phyloP scores from a whole-genome alignment of 192 early-diverging fungal species.

The Coemansia sp. region DNA sequence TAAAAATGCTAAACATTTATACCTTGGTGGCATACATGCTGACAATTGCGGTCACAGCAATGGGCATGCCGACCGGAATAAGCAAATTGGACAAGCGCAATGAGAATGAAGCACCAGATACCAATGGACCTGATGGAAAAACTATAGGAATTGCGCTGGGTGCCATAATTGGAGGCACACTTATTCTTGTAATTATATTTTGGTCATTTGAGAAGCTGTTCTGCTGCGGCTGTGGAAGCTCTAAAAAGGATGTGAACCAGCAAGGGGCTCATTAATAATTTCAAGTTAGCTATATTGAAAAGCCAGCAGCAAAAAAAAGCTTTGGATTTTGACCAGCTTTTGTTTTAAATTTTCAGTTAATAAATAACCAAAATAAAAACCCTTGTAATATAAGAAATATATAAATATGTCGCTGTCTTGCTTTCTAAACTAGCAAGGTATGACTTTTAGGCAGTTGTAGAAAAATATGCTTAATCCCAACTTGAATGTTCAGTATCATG shows the following conservation, averaged over 20 bases:
- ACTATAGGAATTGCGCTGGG: not conserved
- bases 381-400: not conserved
- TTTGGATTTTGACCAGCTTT: too few relatives aligned
- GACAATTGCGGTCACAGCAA: not conserved
- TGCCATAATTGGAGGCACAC: not conserved
- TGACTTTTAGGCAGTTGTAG: too few relatives aligned
- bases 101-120: not conserved
- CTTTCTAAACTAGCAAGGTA: too few relatives aligned
- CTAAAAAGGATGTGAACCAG: not conserved
- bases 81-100: not conserved
- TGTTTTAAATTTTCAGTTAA: not conserved
- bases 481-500: too few relatives aligned
- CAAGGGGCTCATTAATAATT: not conserved
- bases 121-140: too few relatives aligned
- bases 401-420: too few relatives aligned
- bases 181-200: not conserved
- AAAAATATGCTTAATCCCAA: too few relatives aligned
- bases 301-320: too few relatives aligned
- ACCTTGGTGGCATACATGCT: not conserved
- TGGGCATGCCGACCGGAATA: not conserved
- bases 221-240: not conserved
- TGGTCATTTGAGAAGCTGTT: not conserved
- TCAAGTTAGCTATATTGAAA: not conserved
- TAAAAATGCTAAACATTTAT: not conserved
- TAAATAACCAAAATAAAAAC: not conserved